Base-by-base conservation (phyloP, 345 rosid genomes). In the Crucihimalaya himalaica region DNA sequence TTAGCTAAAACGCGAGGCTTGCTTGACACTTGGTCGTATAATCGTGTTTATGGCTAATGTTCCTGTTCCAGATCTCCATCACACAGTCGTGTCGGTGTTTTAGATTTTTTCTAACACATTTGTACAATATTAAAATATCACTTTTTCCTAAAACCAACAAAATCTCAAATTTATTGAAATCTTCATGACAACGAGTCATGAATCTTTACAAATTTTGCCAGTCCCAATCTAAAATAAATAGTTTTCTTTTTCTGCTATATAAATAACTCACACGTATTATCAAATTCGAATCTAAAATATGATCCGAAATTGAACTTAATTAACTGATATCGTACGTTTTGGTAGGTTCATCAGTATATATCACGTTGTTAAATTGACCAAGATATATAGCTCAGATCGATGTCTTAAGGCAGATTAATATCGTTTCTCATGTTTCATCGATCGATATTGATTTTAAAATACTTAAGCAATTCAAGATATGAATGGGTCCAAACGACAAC, bases 401-500 rank as follows among this genome's bases (percentile, higher is more conserved):
- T 16, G 19, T 57, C 35, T 32, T 5, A 5, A 32, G 8, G 37
- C 34, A 56, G 23, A 56, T 16, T 39, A 21, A 39, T 2, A 39
- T 39, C 29, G 47, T 18, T 39, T 39, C 14, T 16, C 64, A 37
- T 56, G 40, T 56, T n/a, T 39, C 48, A 60, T 14, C 15, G 20
- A 59, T 37, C 6, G 21, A 32, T 4, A 29, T 32, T 5, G 14
- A 57, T 10, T 9, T 31, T 2, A 9, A 13, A 27, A 45, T 14
- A 45, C 1, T 3, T 25, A 14, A 27, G 10, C 3, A 53, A 31
- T 16, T 18, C 43, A 18, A 32, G 5, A 18, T 5, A 3, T 18
- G 34, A 7, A 39, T 37, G 59, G 63, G 79, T 68, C 79, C 53
- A 43, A 43, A 61, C 37, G 58, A 61, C 64, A 68, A 75, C 25